phyloP scores from a whole-genome alignment of 2,329 filamentous ascomycete genomes.

The Penicillium sp. region DNA sequence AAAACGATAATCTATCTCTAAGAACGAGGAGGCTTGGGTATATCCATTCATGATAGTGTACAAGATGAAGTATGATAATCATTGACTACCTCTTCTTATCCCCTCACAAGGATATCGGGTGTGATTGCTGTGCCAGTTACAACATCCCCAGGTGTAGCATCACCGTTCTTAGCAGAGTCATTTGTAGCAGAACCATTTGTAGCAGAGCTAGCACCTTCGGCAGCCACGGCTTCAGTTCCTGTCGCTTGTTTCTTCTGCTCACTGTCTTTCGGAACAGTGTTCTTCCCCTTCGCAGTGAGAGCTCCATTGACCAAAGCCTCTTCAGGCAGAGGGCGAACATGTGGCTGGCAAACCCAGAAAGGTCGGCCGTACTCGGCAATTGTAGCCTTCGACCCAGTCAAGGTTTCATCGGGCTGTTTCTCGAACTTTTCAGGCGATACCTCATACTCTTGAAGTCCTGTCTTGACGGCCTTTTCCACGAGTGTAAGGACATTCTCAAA shows the following conservation, averaged over 20 bases:
- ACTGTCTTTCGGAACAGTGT: conserved; percentile 11
- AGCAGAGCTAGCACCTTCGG: conserved; percentile 21
- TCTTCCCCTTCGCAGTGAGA: conserved; percentile 74
- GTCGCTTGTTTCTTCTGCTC: conserved; percentile 24
- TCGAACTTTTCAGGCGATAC: conserved; percentile 48
- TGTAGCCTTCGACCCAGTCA: conserved; percentile 60
- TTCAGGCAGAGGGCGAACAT: conserved; percentile 82
- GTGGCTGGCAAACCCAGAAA: conserved; percentile 90
- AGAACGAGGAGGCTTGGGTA: background rate
- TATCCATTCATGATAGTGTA: background rate
- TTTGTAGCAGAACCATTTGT: background rate
- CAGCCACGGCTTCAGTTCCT: conserved; percentile 13
- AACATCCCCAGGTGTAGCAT: conserved; percentile 14
- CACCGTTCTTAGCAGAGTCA: too few relatives aligned
- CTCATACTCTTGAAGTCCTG: conserved; percentile 73
- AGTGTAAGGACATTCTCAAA: conserved; percentile 78
- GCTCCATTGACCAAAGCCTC: conserved; percentile 86
- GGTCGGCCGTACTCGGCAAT: conserved; percentile 77
- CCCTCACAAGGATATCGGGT: conserved; percentile 40
- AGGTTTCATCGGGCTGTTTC: conserved; percentile 41
- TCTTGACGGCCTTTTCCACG: conserved; percentile 75
- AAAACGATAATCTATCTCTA: conserved; percentile 12
- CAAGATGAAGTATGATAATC: background rate
- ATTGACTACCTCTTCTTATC: conserved; percentile 24
- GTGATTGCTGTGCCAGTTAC: conserved; percentile 26